phyloP scores from a whole-genome alignment of 257 asterid species.

The Penstemon davidsonii region DNA sequence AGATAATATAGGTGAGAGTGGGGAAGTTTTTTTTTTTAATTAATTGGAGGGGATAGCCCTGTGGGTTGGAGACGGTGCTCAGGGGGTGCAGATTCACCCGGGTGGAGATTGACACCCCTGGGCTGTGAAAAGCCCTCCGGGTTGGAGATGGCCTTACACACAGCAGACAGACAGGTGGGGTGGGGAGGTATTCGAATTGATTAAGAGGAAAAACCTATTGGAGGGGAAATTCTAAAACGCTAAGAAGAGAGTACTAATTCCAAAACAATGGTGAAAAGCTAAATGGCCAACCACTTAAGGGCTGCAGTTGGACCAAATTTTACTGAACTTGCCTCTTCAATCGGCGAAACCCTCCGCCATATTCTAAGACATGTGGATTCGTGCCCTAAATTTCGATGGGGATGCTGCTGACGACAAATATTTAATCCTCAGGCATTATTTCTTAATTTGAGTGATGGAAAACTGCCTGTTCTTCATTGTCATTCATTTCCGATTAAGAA shows the following conservation, averaged over 20 bases:
- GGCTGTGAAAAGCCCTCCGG: too few species aligned
- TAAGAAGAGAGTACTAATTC: conserved; percentile 31
- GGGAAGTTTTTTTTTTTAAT: too few species aligned
- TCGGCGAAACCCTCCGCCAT: conserved; percentile 40
- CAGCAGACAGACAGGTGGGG: conserved; percentile 12
- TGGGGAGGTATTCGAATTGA: conserved; percentile 18
- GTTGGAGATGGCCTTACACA: too few species aligned
- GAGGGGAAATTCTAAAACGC: conserved; percentile 6
- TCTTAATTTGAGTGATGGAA: conserved; percentile 33
- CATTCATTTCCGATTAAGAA: too few species aligned
- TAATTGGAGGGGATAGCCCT: too few species aligned
- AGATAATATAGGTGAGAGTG: too few species aligned
- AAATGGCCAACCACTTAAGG: conserved; percentile 56
- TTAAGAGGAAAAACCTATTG: conserved; percentile 38
- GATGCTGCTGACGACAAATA: conserved; percentile 47
- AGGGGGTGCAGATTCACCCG: too few species aligned
- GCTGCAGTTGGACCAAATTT: conserved; percentile 52
- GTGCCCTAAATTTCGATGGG: conserved; percentile 36
- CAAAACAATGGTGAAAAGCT: conserved; percentile 50
- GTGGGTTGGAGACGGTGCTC: too few species aligned
- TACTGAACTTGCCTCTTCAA: conserved; percentile 38
- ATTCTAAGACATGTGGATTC: conserved; percentile 44
- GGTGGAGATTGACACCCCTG: too few species aligned
- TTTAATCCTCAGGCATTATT: conserved; percentile 86
- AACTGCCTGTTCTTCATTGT: too few species aligned